These are phyloP conservation scores for Boletales sp. DNA, from an alignment of 768 basidiomycete species.

Conservation along the genomic window DNA sequence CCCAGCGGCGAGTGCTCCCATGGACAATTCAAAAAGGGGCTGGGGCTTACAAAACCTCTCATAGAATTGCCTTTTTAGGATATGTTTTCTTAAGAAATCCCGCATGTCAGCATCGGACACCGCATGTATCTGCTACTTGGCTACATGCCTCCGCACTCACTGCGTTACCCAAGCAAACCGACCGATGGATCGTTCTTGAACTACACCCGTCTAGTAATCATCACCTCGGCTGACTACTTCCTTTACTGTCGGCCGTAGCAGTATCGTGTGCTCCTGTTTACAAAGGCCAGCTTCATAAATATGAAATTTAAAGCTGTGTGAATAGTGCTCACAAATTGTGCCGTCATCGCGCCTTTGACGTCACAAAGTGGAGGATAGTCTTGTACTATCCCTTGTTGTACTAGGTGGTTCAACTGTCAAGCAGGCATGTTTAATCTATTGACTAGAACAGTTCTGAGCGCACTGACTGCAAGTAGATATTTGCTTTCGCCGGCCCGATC, in stretches of 20 bases:
- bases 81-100: constrained; percentile 12
- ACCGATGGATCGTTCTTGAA: not conserved
- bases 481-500: constrained; percentile 91
- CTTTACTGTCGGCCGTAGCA: constrained; percentile 80
- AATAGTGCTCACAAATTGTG: constrained; percentile 67
- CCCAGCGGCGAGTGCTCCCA: not conserved
- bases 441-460: not conserved
- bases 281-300: constrained; percentile 4
- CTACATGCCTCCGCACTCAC: constrained; percentile 1
- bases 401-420: constrained; percentile 80
- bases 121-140: not conserved
- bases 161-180: not conserved
- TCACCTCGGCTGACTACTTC: constrained; percentile 83
- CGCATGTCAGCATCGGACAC: constrained; percentile 4
- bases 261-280: constrained; percentile 76
- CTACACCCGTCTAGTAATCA: constrained; percentile 53
- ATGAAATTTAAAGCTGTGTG: not conserved
- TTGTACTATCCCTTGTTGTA: constrained; percentile 81
- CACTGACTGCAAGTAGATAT: constrained; percentile 81
- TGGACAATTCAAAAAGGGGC: not conserved
- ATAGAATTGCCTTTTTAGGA: constrained; percentile 18
- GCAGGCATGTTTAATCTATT: not conserved
- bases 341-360: constrained; percentile 83
- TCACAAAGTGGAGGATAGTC: constrained; percentile 94
- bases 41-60: not conserved